Base-by-base conservation (phyloP, 352 stramenopile genomes). In the Phytophthora fragariaefolia region DNA sequence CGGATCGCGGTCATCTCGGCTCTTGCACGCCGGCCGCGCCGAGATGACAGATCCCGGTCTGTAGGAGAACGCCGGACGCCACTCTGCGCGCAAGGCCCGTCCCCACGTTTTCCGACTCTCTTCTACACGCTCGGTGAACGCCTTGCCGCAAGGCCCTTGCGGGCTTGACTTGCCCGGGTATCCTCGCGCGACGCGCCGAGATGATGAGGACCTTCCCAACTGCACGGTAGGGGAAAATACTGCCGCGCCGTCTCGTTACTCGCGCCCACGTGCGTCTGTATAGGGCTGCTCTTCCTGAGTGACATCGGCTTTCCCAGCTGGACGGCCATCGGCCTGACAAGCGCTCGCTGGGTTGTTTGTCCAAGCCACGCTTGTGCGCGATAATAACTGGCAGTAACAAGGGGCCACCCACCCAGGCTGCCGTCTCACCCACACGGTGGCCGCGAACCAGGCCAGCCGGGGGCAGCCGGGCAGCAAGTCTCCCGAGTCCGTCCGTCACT, bases 261-360 rank as follows among this genome's bases (percentile, higher is more conserved):
- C 69, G 63, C 69, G 43, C 53, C 32, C 13, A 65, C 69, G 69
- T 76, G 53, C 69, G 38, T 58, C 56, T 63, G 63, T 65, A 76
- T 70, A 76, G 58, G 63, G 63, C 36, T 17, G 28, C 28, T 58
- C 46, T 64, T 63, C 56, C 32, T 38, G 47, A 66, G 45, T 68
- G 23, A 54, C 58, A 68, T 69, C 58, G 63, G 62, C 62, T 75
- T 65, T 75, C 57, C 58, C 69, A 76, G 63, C 57, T 73, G 69
- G 56, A 17, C 38, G 26, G 52, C 60, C 61, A 47, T 65, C 62
- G 18, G 28, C 24, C 54, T 56, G 58, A 22, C 40, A 20, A 46
- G 56, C 27, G 15, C 27, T 15, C 6, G 23, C 27, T 34, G 23
- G 13, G 30, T 45, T 12, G 9, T 45, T n/a, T n/a, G n/a, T n/a